These are phyloP conservation scores for Turnera subulata DNA, from an alignment of 345 rosid genomes.

Conservation along the genomic window DNA sequence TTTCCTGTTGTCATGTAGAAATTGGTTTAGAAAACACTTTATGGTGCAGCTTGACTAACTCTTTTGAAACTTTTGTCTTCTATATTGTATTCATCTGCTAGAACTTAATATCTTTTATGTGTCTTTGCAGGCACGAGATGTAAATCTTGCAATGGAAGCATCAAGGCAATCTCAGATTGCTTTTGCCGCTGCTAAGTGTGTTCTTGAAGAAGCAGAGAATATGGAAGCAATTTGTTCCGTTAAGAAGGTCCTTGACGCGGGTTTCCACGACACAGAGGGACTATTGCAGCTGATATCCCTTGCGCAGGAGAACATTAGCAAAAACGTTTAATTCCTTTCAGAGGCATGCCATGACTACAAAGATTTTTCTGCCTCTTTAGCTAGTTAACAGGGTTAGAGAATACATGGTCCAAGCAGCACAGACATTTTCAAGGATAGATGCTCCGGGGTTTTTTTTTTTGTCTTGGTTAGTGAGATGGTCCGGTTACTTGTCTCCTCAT, in stretches of 20 bases:
- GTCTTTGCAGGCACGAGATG: conserved; percentile 14
- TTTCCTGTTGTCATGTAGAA: too few species aligned
- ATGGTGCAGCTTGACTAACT: too few species aligned
- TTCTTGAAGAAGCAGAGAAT: conserved; percentile 1
- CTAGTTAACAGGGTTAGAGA: too few species aligned
- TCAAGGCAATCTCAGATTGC: conserved; percentile 16
- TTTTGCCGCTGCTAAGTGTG: conserved; percentile 2
- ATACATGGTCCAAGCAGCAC: too few species aligned
- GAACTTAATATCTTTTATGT: too few species aligned
- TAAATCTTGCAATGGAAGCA: conserved; percentile 20
- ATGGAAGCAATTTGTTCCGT: conserved; percentile 5
- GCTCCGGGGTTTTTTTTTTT: too few species aligned
- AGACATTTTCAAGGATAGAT: too few species aligned
- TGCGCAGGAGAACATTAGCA: conserved; percentile 8
- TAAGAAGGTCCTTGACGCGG: conserved; percentile 12
- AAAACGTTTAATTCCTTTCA: background rate
- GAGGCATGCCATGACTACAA: background rate
- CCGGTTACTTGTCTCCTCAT: background rate
- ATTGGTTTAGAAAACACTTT: too few species aligned
- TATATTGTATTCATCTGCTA: too few species aligned
- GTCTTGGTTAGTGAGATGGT: too few species aligned
- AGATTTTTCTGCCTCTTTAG: background rate
- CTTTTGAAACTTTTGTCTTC: too few species aligned
- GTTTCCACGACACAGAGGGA: conserved; percentile 16
- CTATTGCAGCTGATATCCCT: background rate